Base-by-base conservation (phyloP, 345 rosid genomes). In the Salix koriyanagi region DNA sequence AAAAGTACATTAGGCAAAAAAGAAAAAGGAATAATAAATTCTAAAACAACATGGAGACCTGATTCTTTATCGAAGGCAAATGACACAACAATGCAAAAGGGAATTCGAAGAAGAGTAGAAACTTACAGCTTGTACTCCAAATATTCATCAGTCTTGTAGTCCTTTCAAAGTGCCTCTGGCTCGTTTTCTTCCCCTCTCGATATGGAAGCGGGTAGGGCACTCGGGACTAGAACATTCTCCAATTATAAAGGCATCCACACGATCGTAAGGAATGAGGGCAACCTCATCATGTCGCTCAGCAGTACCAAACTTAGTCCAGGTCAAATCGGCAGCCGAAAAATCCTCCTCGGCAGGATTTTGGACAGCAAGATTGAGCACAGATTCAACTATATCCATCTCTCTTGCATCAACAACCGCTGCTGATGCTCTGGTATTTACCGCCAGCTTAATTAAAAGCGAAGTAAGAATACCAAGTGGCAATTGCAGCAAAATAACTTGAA, bases 221-320 rank as follows among this genome's bases (percentile, higher is more conserved):
- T 93, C 91, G 1, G 88, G 87, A 81, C 86, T 93, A 14, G 89
- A 84, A 88, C 98, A 91, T 85, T 96, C 96, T 72, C 96, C 98
- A 72, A 93, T 91, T 68, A 93, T 91, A 80, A 92, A 96, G 16
- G 86, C 84, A 71, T 90, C 92, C 69, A 90, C 92, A 12, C 91
- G 87, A 26, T 83, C 82, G 77, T 86, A 89, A 5, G 98, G 95
- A 73, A 96, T 91, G 34, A 93, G 82, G 19, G 96, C 98, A 12
- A 93, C 91, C 25, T 89, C 90, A 67, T 93, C 96, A 79, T 90
- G 87, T 76, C 80, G 97, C 83, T 93, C 97, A 16, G 84, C 70
- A n/a, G 91, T 84, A 48, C 96, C 97, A 56, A 87, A 91, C 82
- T 92, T 90, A 21, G 88, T 88, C 99, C 99, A 96, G 72, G 26